phyloP scores from a whole-genome alignment of 2,329 filamentous ascomycete genomes.

The Hymenoscyphus fraxineus region DNA sequence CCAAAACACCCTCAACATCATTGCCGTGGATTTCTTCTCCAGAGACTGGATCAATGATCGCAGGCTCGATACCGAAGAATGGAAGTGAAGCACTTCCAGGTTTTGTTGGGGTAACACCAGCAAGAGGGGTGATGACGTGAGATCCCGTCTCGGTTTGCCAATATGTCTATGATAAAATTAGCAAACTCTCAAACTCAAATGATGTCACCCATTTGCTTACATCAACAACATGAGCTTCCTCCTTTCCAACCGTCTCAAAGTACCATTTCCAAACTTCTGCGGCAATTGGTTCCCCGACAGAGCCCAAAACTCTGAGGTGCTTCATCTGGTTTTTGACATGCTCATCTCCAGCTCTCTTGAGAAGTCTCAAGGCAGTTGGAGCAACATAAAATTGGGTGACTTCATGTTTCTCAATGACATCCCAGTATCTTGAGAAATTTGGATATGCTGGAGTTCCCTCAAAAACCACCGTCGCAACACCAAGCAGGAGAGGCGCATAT shows the following conservation, averaged over 20 bases:
- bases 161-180: conserved; percentile 67
- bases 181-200: conserved; percentile 25
- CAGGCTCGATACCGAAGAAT: conserved; percentile 97
- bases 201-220: conserved; percentile 53
- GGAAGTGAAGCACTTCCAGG: conserved; percentile 92
- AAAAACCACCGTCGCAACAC: conserved; percentile 92
- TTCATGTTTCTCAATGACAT: conserved; percentile 91
- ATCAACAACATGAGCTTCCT: conserved; percentile 89
- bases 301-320: conserved; percentile 83
- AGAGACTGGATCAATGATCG: conserved; percentile 93
- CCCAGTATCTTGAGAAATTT: conserved; percentile 98
- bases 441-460: conserved; percentile 97
- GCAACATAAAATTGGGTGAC: conserved; percentile 99
- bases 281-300: conserved; percentile 95
- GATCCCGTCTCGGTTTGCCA: conserved; percentile 99
- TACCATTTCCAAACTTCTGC: conserved; percentile 99
- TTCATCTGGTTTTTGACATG: conserved; percentile 89
- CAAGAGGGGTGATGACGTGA: conserved; percentile 90
- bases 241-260: conserved; percentile 89
- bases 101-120: conserved; percentile 92
- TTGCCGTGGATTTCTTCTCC: conserved; percentile 92
- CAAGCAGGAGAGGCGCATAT: conserved; percentile 88
- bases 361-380: conserved; percentile 83
- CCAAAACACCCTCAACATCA: conserved; percentile 36
- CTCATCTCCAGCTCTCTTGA: conserved; percentile 94